Percentiles rank a stretch among this genome's conserved stretches.
phyloP scores from a whole-genome alignment of 169 alveolate genomes.

The Plasmodium fragile region DNA sequence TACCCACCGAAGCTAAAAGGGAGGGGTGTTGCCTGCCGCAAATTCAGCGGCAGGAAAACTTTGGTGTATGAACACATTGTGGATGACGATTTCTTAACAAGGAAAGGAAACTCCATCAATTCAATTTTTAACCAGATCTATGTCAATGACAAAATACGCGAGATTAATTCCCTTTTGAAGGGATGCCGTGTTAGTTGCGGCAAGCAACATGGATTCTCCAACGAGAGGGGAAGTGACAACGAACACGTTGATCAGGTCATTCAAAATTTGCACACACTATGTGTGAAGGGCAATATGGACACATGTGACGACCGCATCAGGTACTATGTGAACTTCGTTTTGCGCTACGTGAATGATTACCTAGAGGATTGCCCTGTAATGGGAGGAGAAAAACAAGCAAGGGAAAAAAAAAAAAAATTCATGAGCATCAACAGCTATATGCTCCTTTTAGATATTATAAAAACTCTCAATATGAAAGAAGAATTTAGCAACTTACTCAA shows the following conservation, averaged over 20 bases:
- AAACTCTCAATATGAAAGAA: constrained; percentile 24
- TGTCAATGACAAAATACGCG: constrained; percentile 36
- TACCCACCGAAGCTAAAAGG: not conserved
- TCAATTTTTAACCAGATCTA: constrained; percentile 50
- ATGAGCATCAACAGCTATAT: constrained; percentile 37
- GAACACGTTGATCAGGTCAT: constrained; percentile 23
- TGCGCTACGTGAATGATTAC: constrained; percentile 18
- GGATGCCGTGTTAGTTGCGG: not conserved
- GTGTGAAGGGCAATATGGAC: constrained; percentile 67
- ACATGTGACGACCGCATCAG: constrained; percentile 36
- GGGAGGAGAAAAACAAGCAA: not conserved
- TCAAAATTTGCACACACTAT: constrained; percentile 28
- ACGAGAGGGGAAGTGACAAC: not conserved
- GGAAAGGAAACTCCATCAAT: constrained; percentile 17
- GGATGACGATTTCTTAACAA: constrained; percentile 24
- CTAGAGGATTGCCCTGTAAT: not conserved
- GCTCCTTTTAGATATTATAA: constrained; percentile 33
- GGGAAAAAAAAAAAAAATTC: constrained; percentile 4
- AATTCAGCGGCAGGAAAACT: constrained; percentile 25
- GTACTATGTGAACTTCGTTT: constrained; percentile 22
- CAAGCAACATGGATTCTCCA: not conserved
- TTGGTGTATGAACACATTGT: constrained; percentile 21
- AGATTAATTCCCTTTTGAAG: constrained; percentile 10
- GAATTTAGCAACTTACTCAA: constrained; percentile 24
- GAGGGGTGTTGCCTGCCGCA: not conserved